Evolutionary conservation across 2,329 filamentous ascomycete species (phyloP), one percentile per base, ranked within the genome.

Genomic region (Trichoderma lentiforme): DNA sequence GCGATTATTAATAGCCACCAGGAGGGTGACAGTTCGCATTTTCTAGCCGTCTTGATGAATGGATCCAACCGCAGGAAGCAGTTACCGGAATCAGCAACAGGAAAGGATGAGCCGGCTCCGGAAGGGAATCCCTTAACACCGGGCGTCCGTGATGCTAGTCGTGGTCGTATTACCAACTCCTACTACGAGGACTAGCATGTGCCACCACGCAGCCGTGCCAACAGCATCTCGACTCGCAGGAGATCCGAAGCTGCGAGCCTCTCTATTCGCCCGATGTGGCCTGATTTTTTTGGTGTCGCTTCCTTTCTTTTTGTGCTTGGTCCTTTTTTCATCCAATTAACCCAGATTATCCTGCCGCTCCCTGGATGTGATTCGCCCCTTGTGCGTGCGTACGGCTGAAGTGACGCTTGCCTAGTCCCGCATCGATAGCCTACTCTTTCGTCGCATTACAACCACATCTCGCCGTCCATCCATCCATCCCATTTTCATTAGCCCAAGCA

Each of bases 311-410:
- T 43, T 12, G 18, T 56, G 26, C 34, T 32, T 66, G 21, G 6
- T 34, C 53, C 26, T 18, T 32, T 18, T 32, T 68, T 21, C 36
- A 43, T 21, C 65, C 65, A 58, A 68, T 58, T 30, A 60, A 39
- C 53, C 56, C 65, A 39, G 65, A 60, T 30, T 43, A 28, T 56
- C 32, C 64, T 53, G 51, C 51, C 34, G 36, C 53, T 56, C 47
- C 65, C 47, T 60, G 36, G 30, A 56, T 60, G 24, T 60, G 65
- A 68, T 68, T 68, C 65, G 65, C 65, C 24, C 26, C 15, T 39
- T 67, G 30, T 53, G 64, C 62, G 26, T 66, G 43, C 64, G 47
- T 58, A 58, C 64, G 64, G 64, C 64, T 67, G 64, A 67, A 67
- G 24, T 60, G 64, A 39, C 32, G 51, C 64, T 58, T 56, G 64